phyloP scores from a whole-genome alignment of 2,329 filamentous ascomycete genomes.

The Penicillium polonicum region DNA sequence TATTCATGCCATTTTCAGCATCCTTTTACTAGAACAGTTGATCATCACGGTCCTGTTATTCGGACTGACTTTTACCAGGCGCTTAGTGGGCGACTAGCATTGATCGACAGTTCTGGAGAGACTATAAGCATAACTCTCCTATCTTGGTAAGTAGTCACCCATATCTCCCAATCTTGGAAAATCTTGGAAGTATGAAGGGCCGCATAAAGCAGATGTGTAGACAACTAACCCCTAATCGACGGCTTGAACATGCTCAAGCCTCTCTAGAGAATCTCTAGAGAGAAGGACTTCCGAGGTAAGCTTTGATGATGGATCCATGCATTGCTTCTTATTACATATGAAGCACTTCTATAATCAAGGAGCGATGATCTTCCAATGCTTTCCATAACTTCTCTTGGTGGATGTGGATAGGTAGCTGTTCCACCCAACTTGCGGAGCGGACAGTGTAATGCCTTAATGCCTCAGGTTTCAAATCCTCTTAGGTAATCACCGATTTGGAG shows the following conservation, averaged over 20 bases:
- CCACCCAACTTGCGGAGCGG: not conserved
- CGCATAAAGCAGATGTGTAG: not conserved
- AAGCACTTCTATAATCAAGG: not conserved
- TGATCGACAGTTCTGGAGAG: not conserved
- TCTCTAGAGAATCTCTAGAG: not conserved
- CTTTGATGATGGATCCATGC: not conserved
- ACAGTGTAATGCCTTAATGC: not conserved
- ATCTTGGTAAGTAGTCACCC: not conserved
- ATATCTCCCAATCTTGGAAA: not conserved
- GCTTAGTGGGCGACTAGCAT: not conserved
- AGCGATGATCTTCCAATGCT: not conserved
- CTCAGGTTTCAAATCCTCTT: not conserved
- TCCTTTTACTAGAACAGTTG: not conserved
- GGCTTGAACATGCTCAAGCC: not conserved
- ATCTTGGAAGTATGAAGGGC: not conserved
- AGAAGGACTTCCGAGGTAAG: not conserved
- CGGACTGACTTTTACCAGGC: not conserved
- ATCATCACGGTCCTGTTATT: not conserved
- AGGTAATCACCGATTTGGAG: slow-evolving; percentile 3
- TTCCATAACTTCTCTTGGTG: too few relatives aligned
- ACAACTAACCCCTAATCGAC: not conserved
- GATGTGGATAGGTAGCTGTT: not conserved
- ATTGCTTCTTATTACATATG: not conserved
- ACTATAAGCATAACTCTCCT: not conserved
- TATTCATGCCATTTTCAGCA: not conserved